Evolutionary conservation across 805 yeast species (phyloP).

Genomic region (Myxozyma mucilagina): DNA sequence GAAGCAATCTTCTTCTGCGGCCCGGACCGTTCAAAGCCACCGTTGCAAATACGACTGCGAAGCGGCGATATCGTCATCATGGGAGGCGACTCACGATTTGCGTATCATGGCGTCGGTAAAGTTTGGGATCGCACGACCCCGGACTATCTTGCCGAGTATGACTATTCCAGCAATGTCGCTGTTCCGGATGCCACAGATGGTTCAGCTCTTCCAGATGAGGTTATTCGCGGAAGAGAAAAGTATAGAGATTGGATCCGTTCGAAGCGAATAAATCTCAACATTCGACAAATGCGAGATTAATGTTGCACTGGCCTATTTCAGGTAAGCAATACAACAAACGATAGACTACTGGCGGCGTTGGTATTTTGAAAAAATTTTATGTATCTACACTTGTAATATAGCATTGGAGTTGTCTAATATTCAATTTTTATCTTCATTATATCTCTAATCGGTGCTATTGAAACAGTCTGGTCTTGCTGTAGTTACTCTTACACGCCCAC

Average conservation of each 20-base stretch:
- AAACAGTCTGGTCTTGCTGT: too few species aligned
- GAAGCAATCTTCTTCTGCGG: slow-evolving; percentile 41
- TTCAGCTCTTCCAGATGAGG: neutral
- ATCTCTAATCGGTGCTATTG: too few species aligned
- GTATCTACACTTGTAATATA: too few species aligned
- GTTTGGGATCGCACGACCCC: slow-evolving; percentile 44
- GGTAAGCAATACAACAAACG: neutral
- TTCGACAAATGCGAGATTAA: slow-evolving; percentile 43
- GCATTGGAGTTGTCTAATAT: too few species aligned
- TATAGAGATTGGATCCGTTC: slow-evolving; percentile 40
- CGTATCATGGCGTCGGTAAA: slow-evolving; percentile 48
- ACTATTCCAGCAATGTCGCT: neutral
- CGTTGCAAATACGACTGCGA: slow-evolving; percentile 41
- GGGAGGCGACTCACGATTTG: slow-evolving; percentile 45
- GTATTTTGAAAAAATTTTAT: too few species aligned
- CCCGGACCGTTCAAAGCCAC: slow-evolving; percentile 29
- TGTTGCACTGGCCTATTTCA: neutral
- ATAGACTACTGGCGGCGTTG: too few species aligned
- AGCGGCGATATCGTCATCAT: slow-evolving; percentile 47
- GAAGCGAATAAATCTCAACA: slow-evolving; percentile 45
- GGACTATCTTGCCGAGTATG: slow-evolving; percentile 28
- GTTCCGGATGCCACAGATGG: neutral
- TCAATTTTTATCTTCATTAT: too few species aligned
- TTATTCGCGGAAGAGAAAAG: slow-evolving; percentile 7
- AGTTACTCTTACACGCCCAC: too few species aligned